phyloP scores from a whole-genome alignment of 2,329 filamentous ascomycete species.

The Penicillium sp. region DNA sequence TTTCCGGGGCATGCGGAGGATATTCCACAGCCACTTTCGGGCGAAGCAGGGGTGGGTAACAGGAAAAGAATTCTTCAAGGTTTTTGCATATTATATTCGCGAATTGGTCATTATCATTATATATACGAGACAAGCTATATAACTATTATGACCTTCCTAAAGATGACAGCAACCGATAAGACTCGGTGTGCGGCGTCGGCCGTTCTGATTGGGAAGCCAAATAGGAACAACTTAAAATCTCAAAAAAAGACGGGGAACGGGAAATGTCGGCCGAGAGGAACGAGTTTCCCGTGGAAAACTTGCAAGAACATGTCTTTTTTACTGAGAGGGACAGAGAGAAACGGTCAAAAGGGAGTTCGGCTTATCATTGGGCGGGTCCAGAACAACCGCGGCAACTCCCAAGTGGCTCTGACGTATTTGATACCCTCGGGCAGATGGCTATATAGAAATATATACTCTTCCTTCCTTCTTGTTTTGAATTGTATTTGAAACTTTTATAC shows the following conservation, averaged over 20 bases:
- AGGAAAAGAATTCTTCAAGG: background rate
- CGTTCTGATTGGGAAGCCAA: slow-evolving; percentile 8
- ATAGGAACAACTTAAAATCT: background rate
- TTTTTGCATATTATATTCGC: slow-evolving; percentile 2
- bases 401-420: slow-evolving; percentile 21
- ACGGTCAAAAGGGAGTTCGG: slow-evolving; percentile 2
- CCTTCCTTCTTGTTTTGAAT: background rate
- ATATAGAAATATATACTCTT: slow-evolving; percentile 13
- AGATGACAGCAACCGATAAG: slow-evolving; percentile 1
- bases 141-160: slow-evolving; percentile 7
- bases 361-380: slow-evolving; percentile 12
- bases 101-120: slow-evolving; percentile 9
- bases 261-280: slow-evolving; percentile 26
- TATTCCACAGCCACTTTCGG: slow-evolving; percentile 8
- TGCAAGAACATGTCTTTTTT: background rate
- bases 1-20: slow-evolving; percentile 2
- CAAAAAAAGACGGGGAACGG: slow-evolving; percentile 11
- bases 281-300: slow-evolving; percentile 26
- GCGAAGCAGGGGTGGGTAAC: slow-evolving; percentile 7
- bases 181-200: slow-evolving; percentile 23
- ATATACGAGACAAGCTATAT: slow-evolving; percentile 11
- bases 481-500: background rate
- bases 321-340: background rate
- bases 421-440: slow-evolving; percentile 22
- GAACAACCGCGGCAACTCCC: slow-evolving; percentile 21